Base-by-base conservation (phyloP, 345 rosid genomes). In the Moringa oleifera region DNA sequence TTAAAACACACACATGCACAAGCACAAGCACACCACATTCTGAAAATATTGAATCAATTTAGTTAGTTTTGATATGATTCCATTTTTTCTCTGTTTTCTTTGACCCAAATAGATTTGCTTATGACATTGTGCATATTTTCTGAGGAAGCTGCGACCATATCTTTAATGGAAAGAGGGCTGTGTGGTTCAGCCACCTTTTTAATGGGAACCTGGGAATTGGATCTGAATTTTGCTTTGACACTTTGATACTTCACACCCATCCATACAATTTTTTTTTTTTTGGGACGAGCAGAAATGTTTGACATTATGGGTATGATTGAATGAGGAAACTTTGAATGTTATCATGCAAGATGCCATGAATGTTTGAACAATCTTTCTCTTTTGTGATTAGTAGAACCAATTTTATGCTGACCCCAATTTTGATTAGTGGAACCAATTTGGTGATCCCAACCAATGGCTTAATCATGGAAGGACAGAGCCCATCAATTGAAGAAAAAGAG, bases 81-180 rank as follows among this genome's bases (percentile, higher is more conserved):
- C 6, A 11, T 20, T 60, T 33, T 33, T 55, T n/a, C 52, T 57
- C 50, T 18, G 47, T 18, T 71, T 81, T 80, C 82, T 65, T 92
- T 87, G 67, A 85, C 86, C 23, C 18, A 55, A 73, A 57, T 58
- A 94, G 97, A 82, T 88, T 94, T 73, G 99, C 97, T 1, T 94
- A 90, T 46, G 99, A 94, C 68, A 81, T 85, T n/a, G 93, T 94
- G 65, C 97, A 94, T 73, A 93, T 90, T 72, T 93, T 93, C 86
- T 90, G 78, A 93, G 66, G 68, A 52, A 13, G 54, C 51, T 23
- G 50, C 20, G 13, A 57, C 64, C 46, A 41, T 7, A 41, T 41
- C 47, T 41, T 41, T 7, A 1, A 41, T 41, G 47, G 47, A 41
- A 41, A 16, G 47, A 9, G 13, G 12, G 47, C 47, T 15, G 47